Evolutionary conservation across 2,329 filamentous ascomycete genomes (phyloP).

Genomic region (Alternaria infectoria): DNA sequence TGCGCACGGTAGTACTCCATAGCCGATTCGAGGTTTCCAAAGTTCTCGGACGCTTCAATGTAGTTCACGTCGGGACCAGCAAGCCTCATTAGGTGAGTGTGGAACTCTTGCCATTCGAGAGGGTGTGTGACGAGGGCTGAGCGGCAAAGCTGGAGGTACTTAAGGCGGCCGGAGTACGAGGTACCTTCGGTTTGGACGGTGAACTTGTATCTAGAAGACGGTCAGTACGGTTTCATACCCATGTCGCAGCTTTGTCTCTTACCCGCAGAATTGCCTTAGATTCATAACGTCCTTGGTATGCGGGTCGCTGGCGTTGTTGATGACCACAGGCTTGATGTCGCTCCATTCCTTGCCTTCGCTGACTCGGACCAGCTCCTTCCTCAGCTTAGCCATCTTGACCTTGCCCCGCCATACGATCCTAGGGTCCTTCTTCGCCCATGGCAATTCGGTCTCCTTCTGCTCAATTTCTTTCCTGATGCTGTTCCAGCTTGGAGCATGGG

Average conservation of each 20-base stretch:
- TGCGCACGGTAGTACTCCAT: conserved; percentile 42
- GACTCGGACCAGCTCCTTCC: conserved; percentile 36
- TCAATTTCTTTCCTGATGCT: conserved; percentile 39
- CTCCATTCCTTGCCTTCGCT: conserved; percentile 40
- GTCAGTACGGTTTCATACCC: background rate
- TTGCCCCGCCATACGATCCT: conserved; percentile 44
- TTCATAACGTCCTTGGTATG: conserved; percentile 46
- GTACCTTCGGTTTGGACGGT: conserved; percentile 61
- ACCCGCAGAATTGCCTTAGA: conserved; percentile 41
- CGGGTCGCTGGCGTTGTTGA: conserved; percentile 38
- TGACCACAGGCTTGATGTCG: conserved; percentile 44
- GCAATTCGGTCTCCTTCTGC: conserved; percentile 25
- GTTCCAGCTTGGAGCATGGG: conserved; percentile 44
- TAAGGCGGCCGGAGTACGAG: conserved; percentile 61
- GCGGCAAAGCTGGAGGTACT: conserved; percentile 60
- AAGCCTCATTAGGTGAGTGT: conserved; percentile 42
- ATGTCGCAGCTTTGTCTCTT: conserved; percentile 4
- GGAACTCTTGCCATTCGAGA: conserved; percentile 44
- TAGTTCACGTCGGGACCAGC: conserved; percentile 41
- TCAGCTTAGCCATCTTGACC: conserved; percentile 40
- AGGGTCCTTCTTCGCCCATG: conserved; percentile 39
- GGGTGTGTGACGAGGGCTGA: conserved; percentile 43
- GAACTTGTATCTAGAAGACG: conserved; percentile 55
- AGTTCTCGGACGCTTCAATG: conserved; percentile 42
- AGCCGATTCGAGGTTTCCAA: conserved; percentile 37